Evolutionary conservation across 73 alveolate genomes (phyloP), one percentile per base, ranked within the genome.

Genomic region (Paramecium tetraurelia): DNA sequence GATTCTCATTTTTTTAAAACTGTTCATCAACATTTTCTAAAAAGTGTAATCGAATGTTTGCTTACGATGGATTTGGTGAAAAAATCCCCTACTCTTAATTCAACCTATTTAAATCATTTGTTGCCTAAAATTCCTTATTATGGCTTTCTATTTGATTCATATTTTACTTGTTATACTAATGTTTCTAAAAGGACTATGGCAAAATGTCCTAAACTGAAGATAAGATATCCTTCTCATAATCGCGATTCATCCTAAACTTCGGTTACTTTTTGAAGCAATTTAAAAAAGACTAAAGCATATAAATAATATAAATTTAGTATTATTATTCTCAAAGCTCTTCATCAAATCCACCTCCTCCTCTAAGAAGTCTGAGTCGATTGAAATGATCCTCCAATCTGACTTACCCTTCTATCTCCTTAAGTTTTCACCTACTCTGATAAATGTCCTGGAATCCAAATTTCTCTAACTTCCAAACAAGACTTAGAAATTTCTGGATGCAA

Each of bases 381-480:
- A 53, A 53, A 53, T 18, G 69, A 53, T 18, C 69, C 69, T 53
- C 35, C 69, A 53, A 53, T n/a, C 27, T 18, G 5, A 53, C 14
- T 16, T 18, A 53, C n/a, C 21, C 69, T 18, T 18, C 21, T 53
- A 7, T 53, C 69, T 5, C 31, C 69, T 53, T 16, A 18, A 18
- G 35, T 53, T 31, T 24, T 68, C 9, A 14, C 9, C 6, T 14
- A 43, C 48, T 80, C 90, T 2, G 90, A 41, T 43, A 41, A 80
- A 44, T 46, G 76, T 80, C 90, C 90, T 31, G 90, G 90, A 80
- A 80, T 80, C 90, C 90, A 80, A 10, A 80, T 18, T 24, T 46
- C 57, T 24, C 10, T 48, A 0, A 9, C n/a, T 80, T 48, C 90
- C 48, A 80, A 80, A 20, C 70, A 80, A 22, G 22, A 31, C 46